Evolutionary conservation across 1,139 yeast species (phyloP), one percentile per base, ranked within the genome.

Genomic region (Taphrina deformans): DNA sequence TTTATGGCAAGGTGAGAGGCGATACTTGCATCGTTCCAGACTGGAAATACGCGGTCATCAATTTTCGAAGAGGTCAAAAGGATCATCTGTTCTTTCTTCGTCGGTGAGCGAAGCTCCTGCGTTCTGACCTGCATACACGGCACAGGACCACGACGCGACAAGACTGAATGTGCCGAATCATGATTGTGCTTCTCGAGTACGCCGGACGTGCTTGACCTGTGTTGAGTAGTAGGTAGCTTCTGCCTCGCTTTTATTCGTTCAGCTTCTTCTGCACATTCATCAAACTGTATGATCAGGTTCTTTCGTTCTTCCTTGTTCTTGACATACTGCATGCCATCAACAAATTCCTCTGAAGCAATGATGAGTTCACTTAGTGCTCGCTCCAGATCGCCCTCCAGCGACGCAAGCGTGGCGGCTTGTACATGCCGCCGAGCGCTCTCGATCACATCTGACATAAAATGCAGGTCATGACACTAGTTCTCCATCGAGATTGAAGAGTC

Each of bases 11-110:
- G 55, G 23, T 56, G 58, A 4, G 45, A 38, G 9, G 44, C 48
- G 21, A 60, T 40, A 18, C 48, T 29, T 7, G 26, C 50, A 21
- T 55, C 66, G 10, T 62, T 52, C 70, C 70, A 68, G 3, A 69
- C 67, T 7, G 68, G 68, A 41, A 60, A 68, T 9, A 61, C 45
- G n/a, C 18, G 40, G n/a, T 33, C 55, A 3, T 65, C 65, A 26
- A 68, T 41, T 44, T 60, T 62, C 2, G 70, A 68, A n/a, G 69
- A 61, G 23, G 59, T 41, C 16, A 68, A 50, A 10, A 68, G 48
- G 16, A 67, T 24, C 31, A 56, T 33, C 26, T 63, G 66, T 24
- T 66, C 69, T 35, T 61, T 63, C 41, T 44, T 56, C 10, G 68
- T 23, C 12, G 64, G 21, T 12, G 23, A 12, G 10, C 64, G 40